Evolutionary conservation across 345 rosid genomes (phyloP).

Genomic region (Bruguiera gymnorhiza): DNA sequence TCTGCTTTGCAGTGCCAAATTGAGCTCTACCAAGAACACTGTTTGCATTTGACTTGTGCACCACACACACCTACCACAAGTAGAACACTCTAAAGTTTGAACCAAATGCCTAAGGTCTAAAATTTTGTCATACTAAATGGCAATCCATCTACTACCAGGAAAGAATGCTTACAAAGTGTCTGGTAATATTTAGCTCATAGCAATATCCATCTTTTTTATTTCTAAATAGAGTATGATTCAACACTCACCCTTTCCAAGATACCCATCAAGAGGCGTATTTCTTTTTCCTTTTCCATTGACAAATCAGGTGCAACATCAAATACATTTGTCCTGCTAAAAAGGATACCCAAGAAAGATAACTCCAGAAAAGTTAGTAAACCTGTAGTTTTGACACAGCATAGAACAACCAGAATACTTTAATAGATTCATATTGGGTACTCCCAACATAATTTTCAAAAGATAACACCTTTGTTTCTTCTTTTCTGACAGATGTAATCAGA

Average conservation of each 20-base stretch:
- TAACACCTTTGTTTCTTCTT: neutral
- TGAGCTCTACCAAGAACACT: too few relatives aligned
- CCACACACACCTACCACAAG: too few relatives aligned
- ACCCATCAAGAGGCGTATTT: conserved; percentile 48
- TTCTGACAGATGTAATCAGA: neutral
- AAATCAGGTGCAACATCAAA: conserved; percentile 46
- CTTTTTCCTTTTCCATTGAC: conserved; percentile 49
- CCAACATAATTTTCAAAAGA: neutral
- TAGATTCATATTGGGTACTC: too few relatives aligned
- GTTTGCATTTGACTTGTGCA: too few relatives aligned
- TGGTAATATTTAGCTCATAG: neutral
- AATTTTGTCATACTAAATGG: too few relatives aligned
- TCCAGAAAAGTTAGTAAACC: neutral
- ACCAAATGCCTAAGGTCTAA: too few relatives aligned
- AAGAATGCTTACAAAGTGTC: neutral
- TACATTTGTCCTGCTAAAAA: conserved; percentile 52
- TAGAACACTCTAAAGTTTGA: too few relatives aligned
- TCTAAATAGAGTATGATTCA: neutral
- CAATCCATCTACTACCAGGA: neutral
- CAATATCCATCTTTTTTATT: neutral
- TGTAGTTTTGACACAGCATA: neutral
- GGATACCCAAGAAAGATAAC: neutral
- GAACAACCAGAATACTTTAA: neutral
- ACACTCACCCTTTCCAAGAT: conserved; percentile 53
- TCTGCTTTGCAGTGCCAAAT: too few relatives aligned